Base-by-base conservation (phyloP, 768 basidiomycete species). In the Pleurotus cornucopiae region DNA sequence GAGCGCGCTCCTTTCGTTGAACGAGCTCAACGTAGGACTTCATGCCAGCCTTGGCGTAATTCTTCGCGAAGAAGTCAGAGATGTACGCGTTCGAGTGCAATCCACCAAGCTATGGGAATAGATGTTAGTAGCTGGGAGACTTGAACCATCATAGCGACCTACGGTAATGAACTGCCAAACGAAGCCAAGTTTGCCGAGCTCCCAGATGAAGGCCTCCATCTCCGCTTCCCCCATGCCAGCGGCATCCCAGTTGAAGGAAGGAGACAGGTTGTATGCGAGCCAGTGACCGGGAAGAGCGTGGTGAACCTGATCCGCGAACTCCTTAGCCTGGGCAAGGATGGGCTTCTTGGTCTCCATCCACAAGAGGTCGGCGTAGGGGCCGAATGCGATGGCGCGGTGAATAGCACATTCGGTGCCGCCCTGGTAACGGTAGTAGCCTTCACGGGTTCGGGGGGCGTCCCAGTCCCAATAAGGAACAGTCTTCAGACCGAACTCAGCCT, bases 111-210 rank as follows among this genome's bases (percentile, higher is more conserved):
- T 97, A 66, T 2, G 58, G 47, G 37, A 40, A 16, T 44, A 52
- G 38, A 59, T 38, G 58, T 13, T 4, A 21, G 14, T 56, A 60
- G 37, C 56, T 55, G 6, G 48, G 44, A 54, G 18, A 7, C 13
- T 47, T 6, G 16, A 39, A 26, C 11, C 38, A 4, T n/a, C 20
- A 57, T 34, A 47, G 18, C n/a, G 20, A 69, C 89, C 64, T 51
- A 94, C 92, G 62, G 95, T 97, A 72, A 98, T 97, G 77, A 99
- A 98, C 71, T 98, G 95, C 94, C 95, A 98, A 63, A 94, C 88
- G 72, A 98, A 98, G 37, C 95, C 95, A 46, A 97, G 84, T 76
- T 89, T 95, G 46, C 92, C 96, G 21, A 99, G 78, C 64, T 92
- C 81, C 96, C 95, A 96, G 38, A 98, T 83, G 68, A 83, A 98